Percentiles rank a stretch among this genome's conserved stretches.
phyloP scores from a whole-genome alignment of 192 early-diverging fungal genomes.

The Backusella tuberculispora region DNA sequence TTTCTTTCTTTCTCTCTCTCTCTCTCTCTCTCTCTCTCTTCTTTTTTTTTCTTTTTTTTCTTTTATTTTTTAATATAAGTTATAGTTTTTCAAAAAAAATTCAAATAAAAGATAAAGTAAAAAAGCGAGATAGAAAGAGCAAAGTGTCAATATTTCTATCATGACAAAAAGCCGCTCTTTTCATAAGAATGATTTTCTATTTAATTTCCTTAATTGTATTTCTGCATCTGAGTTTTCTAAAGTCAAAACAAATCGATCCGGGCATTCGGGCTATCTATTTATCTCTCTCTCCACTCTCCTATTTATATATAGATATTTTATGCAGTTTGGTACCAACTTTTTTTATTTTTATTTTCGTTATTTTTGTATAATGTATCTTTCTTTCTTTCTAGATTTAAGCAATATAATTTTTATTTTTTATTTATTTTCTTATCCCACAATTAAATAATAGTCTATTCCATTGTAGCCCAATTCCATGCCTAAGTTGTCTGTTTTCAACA shows the following conservation, averaged over 20 bases:
- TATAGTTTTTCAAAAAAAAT: no score
- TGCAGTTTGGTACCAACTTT: constrained; percentile 8
- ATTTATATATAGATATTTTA: background rate
- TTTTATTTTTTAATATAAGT: no score
- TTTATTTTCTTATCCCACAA: background rate
- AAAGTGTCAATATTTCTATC: background rate
- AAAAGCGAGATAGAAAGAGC: background rate
- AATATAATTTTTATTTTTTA: no score
- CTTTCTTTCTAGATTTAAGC: background rate
- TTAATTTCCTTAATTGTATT: background rate
- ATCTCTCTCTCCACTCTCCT: background rate
- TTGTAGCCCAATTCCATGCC: background rate
- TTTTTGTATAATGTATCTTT: constrained; percentile 1
- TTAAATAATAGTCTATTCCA: constrained; percentile 9
- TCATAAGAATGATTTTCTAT: background rate
- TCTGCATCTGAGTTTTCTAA: background rate
- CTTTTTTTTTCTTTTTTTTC: no score
- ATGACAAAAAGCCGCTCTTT: constrained; percentile 1
- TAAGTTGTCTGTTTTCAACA: no score
- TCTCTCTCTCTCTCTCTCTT: no score
- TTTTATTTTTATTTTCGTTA: constrained; percentile 3
- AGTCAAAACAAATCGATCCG: background rate
- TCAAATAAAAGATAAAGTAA: no score
- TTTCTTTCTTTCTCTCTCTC: no score
- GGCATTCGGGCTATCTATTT: background rate